phyloP scores from a whole-genome alignment of 2,329 filamentous ascomycete species.

The Ophiostoma angusticollis region DNA sequence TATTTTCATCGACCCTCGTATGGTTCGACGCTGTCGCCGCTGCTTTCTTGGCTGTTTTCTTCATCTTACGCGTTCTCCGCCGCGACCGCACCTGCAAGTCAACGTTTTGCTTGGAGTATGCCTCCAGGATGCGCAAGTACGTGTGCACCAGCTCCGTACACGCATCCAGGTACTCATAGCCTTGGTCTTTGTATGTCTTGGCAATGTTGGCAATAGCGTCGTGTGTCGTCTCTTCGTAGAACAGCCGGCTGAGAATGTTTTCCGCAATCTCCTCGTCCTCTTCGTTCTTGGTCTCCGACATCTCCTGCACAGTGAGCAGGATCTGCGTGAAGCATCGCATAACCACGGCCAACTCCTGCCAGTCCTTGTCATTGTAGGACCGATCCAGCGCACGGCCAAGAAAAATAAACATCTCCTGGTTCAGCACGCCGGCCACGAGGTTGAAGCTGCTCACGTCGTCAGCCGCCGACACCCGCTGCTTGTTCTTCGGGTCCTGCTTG shows the following conservation, averaged over 20 bases:
- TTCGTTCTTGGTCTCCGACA: conserved; percentile 70
- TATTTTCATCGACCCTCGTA: conserved; percentile 45
- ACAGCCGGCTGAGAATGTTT: conserved; percentile 92
- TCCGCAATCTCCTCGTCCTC: conserved; percentile 98
- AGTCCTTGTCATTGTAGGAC: conserved; percentile 69
- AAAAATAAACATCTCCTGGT: conserved; percentile 88
- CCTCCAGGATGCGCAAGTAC: conserved; percentile 81
- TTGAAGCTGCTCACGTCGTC: conserved; percentile 63
- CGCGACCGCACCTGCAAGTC: conserved; percentile 87
- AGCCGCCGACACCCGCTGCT: conserved; percentile 9
- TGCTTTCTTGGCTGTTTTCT: conserved; percentile 42
- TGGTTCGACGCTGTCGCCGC: conserved; percentile 16
- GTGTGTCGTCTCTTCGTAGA: conserved; percentile 93
- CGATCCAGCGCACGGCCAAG: conserved; percentile 73
- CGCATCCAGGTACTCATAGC: conserved; percentile 85
- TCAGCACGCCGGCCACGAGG: conserved; percentile 76
- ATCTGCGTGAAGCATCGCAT: conserved; percentile 96
- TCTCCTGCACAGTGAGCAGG: conserved; percentile 80
- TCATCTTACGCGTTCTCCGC: conserved; percentile 58
- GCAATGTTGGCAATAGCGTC: conserved; percentile 73
- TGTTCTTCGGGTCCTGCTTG: conserved; percentile 28
- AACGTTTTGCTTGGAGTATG: conserved; percentile 86
- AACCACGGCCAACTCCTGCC: conserved; percentile 73
- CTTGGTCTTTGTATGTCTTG: conserved; percentile 82
- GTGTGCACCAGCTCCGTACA: conserved; percentile 84